Evolutionary conservation across 306 rosid genomes (phyloP), one percentile per base, ranked within the genome.

Genomic region (Citrullus amarus): DNA sequence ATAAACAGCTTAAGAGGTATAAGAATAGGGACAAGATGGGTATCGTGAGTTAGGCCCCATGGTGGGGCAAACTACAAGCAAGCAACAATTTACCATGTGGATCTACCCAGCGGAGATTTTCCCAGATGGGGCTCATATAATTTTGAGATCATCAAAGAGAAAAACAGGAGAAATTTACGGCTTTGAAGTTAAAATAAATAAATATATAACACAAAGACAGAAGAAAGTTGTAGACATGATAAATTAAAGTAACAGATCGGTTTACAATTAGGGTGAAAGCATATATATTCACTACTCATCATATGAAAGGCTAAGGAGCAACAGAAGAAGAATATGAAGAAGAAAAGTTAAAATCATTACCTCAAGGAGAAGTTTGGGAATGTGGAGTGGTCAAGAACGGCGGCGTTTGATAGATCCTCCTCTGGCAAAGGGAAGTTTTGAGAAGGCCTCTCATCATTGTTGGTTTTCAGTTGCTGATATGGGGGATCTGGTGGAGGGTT

Each of bases 401-500:
- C 61, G 66, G 82, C 79, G 63, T 77, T 80, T 32, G 90, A 76
- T 58, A 83, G 88, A 85, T 85, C 88, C 79, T 72, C 80, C 62
- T 78, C 85, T 22, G 86, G 84, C 73, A 77, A 77, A 75, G 82
- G 63, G 41, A 79, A 78, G 44, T 66, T 51, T 56, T 74, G 80
- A 82, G 82, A 79, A 80, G 88, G 38, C 57, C 75, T 81, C 81
- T 86, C 85, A 79, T 79, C 75, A 1, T 68, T 62, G 43, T 68
- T 20, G 18, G 66, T 51, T 78, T 50, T 86, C 79, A 83, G 86
- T 4, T 79, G 82, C 72, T 61, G 82, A 76, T 76, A 80, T 73
- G 85, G 70, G 77, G 88, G 88, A 86, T 88, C 90, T 84, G 89
- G 80, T 81, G 86, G 87, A 85, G 78, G 85, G 59, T 81, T 84